A percentile compares a stretch with the other conserved stretches of the same genome.
Conservation (phyloP, 495 filamentous ascomycete species). For the Cladorrhinum samala region DNA sequence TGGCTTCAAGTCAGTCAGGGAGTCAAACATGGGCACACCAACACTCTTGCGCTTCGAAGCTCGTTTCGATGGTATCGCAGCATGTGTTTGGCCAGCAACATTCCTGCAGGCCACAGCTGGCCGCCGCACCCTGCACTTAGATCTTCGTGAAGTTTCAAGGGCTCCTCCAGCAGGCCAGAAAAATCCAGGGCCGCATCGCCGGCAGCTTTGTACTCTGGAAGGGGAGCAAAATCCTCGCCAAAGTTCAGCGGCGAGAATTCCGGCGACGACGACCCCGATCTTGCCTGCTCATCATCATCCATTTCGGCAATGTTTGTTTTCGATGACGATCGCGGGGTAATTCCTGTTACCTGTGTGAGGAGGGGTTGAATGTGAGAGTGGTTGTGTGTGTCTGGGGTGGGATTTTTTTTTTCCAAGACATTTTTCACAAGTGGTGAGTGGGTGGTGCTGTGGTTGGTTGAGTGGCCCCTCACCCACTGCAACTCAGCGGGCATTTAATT, state of each 20-base stretch:
- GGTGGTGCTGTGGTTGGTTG: neutral
- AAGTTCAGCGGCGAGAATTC: slow-evolving; percentile 49
- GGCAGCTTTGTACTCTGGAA: slow-evolving; percentile 58
- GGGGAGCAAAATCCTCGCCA: slow-evolving; percentile 61
- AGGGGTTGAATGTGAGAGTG: too few species aligned
- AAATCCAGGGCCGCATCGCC: slow-evolving; percentile 61
- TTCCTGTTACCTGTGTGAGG: neutral
- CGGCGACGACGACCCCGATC: slow-evolving; percentile 23
- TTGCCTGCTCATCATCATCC: neutral
- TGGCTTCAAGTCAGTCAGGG: too few species aligned
- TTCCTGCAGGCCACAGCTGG: slow-evolving; percentile 88
- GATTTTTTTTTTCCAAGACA: too few species aligned
- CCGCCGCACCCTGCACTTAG: slow-evolving; percentile 83
- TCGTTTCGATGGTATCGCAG: slow-evolving; percentile 58
- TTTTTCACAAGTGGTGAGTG: neutral
- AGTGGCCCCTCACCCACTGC: too few species aligned
- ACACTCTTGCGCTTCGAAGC: slow-evolving; percentile 67
- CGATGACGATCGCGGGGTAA: neutral
- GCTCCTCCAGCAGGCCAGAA: slow-evolving; percentile 59
- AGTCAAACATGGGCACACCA: slow-evolving; percentile 43
- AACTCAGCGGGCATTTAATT: too few species aligned
- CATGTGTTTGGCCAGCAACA: slow-evolving; percentile 79
- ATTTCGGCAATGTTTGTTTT: neutral
- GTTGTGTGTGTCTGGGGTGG: neutral
- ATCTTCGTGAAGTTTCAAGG: slow-evolving; percentile 76